phyloP scores from a whole-genome alignment of 805 yeast species.

The Kodamaea kakaduensis region DNA sequence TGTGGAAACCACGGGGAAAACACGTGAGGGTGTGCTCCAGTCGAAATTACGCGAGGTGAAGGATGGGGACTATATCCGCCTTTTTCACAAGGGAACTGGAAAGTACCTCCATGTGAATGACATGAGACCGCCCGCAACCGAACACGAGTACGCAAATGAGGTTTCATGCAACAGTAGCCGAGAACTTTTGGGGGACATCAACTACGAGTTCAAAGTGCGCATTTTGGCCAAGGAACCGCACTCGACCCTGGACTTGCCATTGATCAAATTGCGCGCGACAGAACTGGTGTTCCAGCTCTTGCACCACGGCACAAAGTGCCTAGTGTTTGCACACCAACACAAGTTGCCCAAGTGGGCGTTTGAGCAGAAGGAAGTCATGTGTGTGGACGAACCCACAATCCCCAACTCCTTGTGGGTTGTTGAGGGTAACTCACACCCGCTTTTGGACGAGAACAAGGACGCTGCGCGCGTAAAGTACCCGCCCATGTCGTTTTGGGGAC shows the following conservation, averaged over 20 bases:
- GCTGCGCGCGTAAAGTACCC: constrained; percentile 22
- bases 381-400: constrained; percentile 68
- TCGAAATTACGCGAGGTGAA: constrained; percentile 33
- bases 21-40: constrained; percentile 38
- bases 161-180: constrained; percentile 69
- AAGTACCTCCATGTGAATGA: constrained; percentile 68
- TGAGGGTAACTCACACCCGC: constrained; percentile 61
- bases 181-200: constrained; percentile 59
- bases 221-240: constrained; percentile 35
- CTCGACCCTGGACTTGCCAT: constrained; percentile 28
- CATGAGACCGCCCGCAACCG: constrained; percentile 80
- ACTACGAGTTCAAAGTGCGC: constrained; percentile 66
- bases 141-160: constrained; percentile 85
- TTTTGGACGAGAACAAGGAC: constrained; percentile 22
- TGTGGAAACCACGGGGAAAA: constrained; percentile 44
- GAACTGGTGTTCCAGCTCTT: constrained; percentile 67
- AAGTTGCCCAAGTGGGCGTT: constrained; percentile 83
- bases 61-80: constrained; percentile 54
- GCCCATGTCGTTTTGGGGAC: constrained; percentile 43
- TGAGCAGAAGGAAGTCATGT: constrained; percentile 82
- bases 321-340: constrained; percentile 65
- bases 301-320: constrained; percentile 67
- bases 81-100: constrained; percentile 69
- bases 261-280: constrained; percentile 45
- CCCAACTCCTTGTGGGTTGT: constrained; percentile 71